Evolutionary conservation across 2,329 filamentous ascomycete species (phyloP).

Genomic region (Neoscytalidium dimidiatum): DNA sequence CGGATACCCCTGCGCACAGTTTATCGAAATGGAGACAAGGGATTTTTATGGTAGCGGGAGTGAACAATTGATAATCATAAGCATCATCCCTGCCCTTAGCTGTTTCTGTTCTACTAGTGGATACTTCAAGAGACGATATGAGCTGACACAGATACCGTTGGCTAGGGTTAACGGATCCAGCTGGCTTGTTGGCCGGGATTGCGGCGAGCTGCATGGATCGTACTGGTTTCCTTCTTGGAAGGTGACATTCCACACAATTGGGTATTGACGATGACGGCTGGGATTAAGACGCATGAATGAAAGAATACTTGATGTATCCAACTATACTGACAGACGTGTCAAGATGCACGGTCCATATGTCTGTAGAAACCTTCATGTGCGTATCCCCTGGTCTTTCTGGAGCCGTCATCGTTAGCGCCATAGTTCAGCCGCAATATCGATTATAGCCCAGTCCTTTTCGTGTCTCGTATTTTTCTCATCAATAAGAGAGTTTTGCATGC

Average conservation of each 20-base stretch:
- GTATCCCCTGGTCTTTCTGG: too few relatives aligned
- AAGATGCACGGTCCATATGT: too few relatives aligned
- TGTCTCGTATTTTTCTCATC: too few relatives aligned
- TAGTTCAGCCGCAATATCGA: too few relatives aligned
- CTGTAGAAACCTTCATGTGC: too few relatives aligned
- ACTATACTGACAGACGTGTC: too few relatives aligned
- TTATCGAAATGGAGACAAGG: neutral
- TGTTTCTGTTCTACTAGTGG: neutral
- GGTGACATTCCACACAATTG: too few relatives aligned
- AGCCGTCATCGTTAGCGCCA: too few relatives aligned
- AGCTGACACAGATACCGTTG: constrained; percentile 4
- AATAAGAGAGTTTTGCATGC: too few relatives aligned
- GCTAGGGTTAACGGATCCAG: neutral
- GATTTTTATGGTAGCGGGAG: neutral
- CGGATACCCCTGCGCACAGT: constrained; percentile 4
- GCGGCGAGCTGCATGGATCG: constrained; percentile 2
- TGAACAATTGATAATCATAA: neutral
- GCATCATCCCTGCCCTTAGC: neutral
- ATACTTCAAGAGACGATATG: neutral
- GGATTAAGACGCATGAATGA: too few relatives aligned
- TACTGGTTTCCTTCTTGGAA: neutral
- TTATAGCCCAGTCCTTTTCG: too few relatives aligned
- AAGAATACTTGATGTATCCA: too few relatives aligned
- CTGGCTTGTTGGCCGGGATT: neutral
- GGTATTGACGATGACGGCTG: neutral